A percentile compares a stretch with the other conserved stretches of the same genome.
Conservation (phyloP, 2,329 filamentous ascomycete species). For the Parastagonospora avenae region DNA sequence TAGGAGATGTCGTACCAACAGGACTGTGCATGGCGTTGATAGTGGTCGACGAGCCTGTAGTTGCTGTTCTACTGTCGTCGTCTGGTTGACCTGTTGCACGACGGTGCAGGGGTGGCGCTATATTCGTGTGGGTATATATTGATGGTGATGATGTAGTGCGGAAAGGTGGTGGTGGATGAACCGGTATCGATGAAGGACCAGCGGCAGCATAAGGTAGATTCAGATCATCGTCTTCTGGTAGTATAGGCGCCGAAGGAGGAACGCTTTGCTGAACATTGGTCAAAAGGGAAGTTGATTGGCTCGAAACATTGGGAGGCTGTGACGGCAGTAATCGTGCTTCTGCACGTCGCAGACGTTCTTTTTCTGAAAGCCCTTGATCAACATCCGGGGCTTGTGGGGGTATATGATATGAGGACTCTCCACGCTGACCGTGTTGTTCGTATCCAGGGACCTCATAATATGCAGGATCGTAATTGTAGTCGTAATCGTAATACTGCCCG, state of each 20-base stretch:
- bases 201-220: slow-evolving; percentile 26
- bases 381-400: slow-evolving; percentile 62
- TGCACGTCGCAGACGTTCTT: slow-evolving; percentile 76
- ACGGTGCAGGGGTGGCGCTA: slow-evolving; percentile 18
- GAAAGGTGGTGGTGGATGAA: slow-evolving; percentile 35
- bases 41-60: slow-evolving; percentile 30
- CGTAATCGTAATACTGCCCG: slow-evolving; percentile 40
- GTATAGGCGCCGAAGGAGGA: slow-evolving; percentile 43
- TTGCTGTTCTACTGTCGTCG: slow-evolving; percentile 18
- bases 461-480: slow-evolving; percentile 38
- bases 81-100: slow-evolving; percentile 13
- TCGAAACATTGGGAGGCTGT: slow-evolving; percentile 64
- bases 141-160: slow-evolving; percentile 17
- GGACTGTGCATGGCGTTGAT: slow-evolving; percentile 18
- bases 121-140: slow-evolving; percentile 9
- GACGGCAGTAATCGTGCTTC: slow-evolving; percentile 83
- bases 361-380: slow-evolving; percentile 74
- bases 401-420: slow-evolving; percentile 53
- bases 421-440: slow-evolving; percentile 30
- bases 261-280: slow-evolving; percentile 40
- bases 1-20: slow-evolving; percentile 11
- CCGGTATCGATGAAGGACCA: slow-evolving; percentile 25
- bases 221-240: slow-evolving; percentile 41
- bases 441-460: slow-evolving; percentile 39
- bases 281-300: slow-evolving; percentile 48